Conservation (phyloP, 441 rosid genomes). For the Mallotus japonicus region DNA sequence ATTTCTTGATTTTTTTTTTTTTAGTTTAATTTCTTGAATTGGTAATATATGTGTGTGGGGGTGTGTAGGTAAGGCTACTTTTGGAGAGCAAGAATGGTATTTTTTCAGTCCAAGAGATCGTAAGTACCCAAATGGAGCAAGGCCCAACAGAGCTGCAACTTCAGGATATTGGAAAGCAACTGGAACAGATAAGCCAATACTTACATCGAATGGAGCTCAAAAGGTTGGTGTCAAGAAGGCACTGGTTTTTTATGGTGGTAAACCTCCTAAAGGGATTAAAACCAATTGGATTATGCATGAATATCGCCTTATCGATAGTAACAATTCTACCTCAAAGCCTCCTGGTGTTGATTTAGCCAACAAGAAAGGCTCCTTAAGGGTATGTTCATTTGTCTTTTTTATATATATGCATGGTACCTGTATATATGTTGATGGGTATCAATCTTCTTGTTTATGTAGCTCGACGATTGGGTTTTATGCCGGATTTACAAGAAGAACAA, state of each 20-base stretch:
- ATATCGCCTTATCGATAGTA: conserved; percentile 59
- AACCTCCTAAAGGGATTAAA: conserved; percentile 89
- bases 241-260: conserved; percentile 83
- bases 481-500: conserved; percentile 79
- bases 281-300: conserved; percentile 98
- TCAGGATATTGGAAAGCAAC: conserved; percentile 99
- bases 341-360: conserved; percentile 37
- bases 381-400: conserved; percentile 19
- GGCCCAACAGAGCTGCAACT: conserved; percentile 93
- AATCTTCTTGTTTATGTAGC: conserved; percentile 31
- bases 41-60: background rate
- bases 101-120: conserved; percentile 89
- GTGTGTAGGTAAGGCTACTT: conserved; percentile 66
- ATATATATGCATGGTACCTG: too few species aligned
- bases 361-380: conserved; percentile 75
- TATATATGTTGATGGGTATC: too few species aligned
- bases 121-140: conserved; percentile 87
- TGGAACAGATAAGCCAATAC: conserved; percentile 84
- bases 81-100: conserved; percentile 94
- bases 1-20: too few species aligned
- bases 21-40: background rate
- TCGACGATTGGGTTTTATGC: conserved; percentile 89
- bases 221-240: conserved; percentile 93
- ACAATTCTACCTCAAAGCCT: conserved; percentile 34
- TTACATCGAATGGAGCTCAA: conserved; percentile 52